Evolutionary conservation across 176 grass and related monocot species (phyloP).

Genomic region (Pontederia crassipes): DNA sequence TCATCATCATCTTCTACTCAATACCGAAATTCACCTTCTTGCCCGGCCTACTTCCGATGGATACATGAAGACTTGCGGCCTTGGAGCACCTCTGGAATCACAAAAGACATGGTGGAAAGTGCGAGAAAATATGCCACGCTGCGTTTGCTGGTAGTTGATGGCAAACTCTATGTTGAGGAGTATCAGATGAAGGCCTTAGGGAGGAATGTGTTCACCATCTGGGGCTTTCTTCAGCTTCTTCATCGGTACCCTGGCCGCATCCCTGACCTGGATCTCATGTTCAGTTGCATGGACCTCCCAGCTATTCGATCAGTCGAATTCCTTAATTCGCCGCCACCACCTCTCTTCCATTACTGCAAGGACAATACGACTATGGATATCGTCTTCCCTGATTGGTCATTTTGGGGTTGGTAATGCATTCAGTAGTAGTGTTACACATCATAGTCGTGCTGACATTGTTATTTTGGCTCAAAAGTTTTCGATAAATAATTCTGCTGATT

Average conservation of each 20-base stretch:
- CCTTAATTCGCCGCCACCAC: background rate
- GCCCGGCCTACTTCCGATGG: conserved; percentile 13
- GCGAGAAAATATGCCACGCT: background rate
- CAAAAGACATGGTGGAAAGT: conserved; percentile 8
- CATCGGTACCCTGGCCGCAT: conserved; percentile 8
- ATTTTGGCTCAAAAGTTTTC: background rate
- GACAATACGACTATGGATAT: conserved; percentile 7
- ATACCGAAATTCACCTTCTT: background rate
- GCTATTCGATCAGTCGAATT: background rate
- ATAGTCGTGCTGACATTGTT: background rate
- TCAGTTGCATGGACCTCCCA: conserved; percentile 10
- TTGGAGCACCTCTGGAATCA: conserved; percentile 11
- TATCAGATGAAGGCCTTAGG: background rate
- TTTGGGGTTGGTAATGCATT: conserved; percentile 13
- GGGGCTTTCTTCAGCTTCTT: conserved; percentile 10
- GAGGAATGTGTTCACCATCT: conserved; percentile 11
- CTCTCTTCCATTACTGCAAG: conserved; percentile 14
- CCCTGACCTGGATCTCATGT: conserved; percentile 16
- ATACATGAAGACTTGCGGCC: conserved; percentile 8
- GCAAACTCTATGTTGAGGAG: conserved; percentile 6
- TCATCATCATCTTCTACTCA: background rate
- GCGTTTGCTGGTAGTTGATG: conserved; percentile 13
- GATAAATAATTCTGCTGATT: background rate
- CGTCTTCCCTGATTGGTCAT: conserved; percentile 13
- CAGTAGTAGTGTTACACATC: background rate